Conservation (phyloP, 2,329 filamentous ascomycete species). For the Sarocladiaceae sp. region DNA sequence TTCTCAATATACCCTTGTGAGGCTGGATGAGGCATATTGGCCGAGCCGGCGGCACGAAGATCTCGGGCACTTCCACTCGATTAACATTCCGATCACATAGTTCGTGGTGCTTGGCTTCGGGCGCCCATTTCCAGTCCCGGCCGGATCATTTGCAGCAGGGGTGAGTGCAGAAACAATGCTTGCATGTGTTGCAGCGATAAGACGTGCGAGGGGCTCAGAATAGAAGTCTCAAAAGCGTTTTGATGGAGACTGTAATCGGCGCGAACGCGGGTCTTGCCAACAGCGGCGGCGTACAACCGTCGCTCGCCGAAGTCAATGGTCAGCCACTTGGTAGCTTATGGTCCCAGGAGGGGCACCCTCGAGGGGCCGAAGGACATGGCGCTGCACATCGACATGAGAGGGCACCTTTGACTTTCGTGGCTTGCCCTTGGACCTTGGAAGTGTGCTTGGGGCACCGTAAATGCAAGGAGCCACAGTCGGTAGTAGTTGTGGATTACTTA, state of each 20-base stretch:
- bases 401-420: slow-evolving; percentile 1
- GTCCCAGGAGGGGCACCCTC: not conserved
- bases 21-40: slow-evolving; percentile 7
- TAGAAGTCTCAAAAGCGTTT: not conserved
- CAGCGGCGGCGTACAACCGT: not conserved
- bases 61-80: not conserved
- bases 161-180: not conserved
- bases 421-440: not conserved
- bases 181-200: not conserved
- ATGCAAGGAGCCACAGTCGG: not conserved
- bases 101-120: too few relatives aligned
- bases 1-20: too few relatives aligned
- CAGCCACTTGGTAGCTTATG: too few relatives aligned
- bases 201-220: not conserved
- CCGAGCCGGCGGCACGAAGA: not conserved
- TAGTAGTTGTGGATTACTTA: not conserved
- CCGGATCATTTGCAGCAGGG: not conserved
- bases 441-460: not conserved
- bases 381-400: not conserved
- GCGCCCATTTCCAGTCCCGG: not conserved
- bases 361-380: not conserved
- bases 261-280: not conserved
- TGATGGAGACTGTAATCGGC: slow-evolving; percentile 1
- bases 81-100: not conserved
- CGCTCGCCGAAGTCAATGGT: not conserved